Evolutionary conservation across 129 eudicot species (phyloP).

Genomic region (Centella asiatica): DNA sequence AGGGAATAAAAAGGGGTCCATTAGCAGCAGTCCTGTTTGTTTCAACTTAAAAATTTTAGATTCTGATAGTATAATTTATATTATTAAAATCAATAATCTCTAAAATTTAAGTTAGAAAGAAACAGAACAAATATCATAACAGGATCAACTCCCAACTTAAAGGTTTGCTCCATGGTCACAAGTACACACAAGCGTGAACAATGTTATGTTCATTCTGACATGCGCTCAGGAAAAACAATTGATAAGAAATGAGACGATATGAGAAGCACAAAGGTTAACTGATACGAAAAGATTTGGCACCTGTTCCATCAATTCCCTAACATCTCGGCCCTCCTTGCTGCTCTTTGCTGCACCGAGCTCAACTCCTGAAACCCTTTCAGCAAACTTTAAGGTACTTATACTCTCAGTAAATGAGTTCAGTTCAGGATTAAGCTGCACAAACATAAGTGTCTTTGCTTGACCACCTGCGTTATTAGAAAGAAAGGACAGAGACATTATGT

Average conservation of each 20-base stretch:
- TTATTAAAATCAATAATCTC: too few relatives aligned
- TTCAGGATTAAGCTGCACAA: slow-evolving; percentile 93
- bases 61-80: too few relatives aligned
- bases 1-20: background rate
- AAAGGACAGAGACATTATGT: background rate
- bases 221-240: too few relatives aligned
- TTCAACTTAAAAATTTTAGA: too few relatives aligned
- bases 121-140: too few relatives aligned
- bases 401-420: slow-evolving; percentile 49
- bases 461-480: slow-evolving; percentile 54
- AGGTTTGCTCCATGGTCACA: too few relatives aligned
- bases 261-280: background rate
- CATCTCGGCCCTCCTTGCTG: slow-evolving; percentile 69
- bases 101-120: too few relatives aligned
- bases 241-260: background rate
- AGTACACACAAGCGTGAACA: too few relatives aligned
- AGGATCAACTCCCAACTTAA: too few relatives aligned
- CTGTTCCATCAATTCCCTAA: slow-evolving; percentile 84
- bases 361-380: slow-evolving; percentile 95
- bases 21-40: too few relatives aligned
- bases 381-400: slow-evolving; percentile 85
- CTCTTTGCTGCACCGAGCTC: slow-evolving; percentile 96
- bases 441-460: slow-evolving; percentile 96
- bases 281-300: slow-evolving; percentile 24
- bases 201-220: too few relatives aligned